Percentiles rank a stretch among this genome's conserved stretches.
phyloP scores from a whole-genome alignment of 176 grass and related monocot species.

The Rhynchospora breviuscula region DNA sequence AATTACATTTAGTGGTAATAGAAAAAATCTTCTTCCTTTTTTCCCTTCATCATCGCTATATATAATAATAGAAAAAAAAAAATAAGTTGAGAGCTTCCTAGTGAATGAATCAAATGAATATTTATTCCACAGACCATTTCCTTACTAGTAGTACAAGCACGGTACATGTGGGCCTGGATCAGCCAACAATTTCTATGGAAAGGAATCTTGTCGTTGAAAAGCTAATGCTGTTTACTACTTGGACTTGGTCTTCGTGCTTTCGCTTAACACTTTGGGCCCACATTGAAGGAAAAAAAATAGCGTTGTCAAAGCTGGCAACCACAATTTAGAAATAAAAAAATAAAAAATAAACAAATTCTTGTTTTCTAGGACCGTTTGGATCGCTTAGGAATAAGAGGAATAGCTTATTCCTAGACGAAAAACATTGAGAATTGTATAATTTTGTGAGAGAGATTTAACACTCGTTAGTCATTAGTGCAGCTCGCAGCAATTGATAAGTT shows the following conservation, averaged over 20 bases:
- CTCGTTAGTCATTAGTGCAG: too few relatives aligned
- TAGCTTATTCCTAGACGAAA: too few relatives aligned
- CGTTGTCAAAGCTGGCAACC: not conserved
- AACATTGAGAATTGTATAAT: too few relatives aligned
- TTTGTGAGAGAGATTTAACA: too few relatives aligned
- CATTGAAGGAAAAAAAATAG: not conserved
- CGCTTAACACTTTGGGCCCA: not conserved
- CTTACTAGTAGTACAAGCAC: not conserved
- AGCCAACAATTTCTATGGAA: slow-evolving; percentile 3
- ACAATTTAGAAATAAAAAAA: not conserved
- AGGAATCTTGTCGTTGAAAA: not conserved
- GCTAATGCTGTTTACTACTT: not conserved
- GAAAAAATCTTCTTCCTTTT: not conserved
- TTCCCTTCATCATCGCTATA: too few relatives aligned
- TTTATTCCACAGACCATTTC: too few relatives aligned
- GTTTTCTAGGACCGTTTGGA: too few relatives aligned
- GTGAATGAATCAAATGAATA: too few relatives aligned
- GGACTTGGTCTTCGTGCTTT: not conserved
- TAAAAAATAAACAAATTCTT: not conserved
- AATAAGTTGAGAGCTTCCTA: too few relatives aligned
- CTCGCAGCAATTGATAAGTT: too few relatives aligned
- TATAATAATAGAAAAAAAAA: too few relatives aligned
- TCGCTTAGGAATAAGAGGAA: too few relatives aligned
- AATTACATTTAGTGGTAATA: not conserved
- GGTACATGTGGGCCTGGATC: slow-evolving; percentile 13